Conservation (phyloP, 208 protist genomes). For the Leishmania martiniquensis region DNA sequence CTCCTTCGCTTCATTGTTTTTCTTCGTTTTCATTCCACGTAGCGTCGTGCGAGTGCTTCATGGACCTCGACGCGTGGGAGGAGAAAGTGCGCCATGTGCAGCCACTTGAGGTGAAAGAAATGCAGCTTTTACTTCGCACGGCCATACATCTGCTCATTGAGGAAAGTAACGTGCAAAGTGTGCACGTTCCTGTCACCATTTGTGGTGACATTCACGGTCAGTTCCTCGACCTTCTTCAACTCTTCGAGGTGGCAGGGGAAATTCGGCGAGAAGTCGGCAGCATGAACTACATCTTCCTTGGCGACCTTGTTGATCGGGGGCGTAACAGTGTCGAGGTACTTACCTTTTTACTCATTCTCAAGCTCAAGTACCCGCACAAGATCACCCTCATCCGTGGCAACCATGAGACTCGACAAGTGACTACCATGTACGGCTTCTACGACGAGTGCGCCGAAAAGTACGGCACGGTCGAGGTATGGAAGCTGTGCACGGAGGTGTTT, state of each 20-base stretch:
- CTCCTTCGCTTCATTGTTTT: background rate
- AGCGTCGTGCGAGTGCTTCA: background rate
- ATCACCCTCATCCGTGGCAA: constrained; percentile 93
- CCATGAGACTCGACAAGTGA: constrained; percentile 89
- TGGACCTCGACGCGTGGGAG: constrained; percentile 77
- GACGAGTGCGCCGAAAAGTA: constrained; percentile 91
- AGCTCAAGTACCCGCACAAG: constrained; percentile 87
- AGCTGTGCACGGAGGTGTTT: constrained; percentile 98
- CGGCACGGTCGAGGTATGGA: constrained; percentile 96
- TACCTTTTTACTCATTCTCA: constrained; percentile 92
- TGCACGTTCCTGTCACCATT: constrained; percentile 96
- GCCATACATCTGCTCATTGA: constrained; percentile 80
- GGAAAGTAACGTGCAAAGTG: constrained; percentile 95
- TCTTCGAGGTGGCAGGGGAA: constrained; percentile 95
- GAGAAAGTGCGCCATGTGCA: constrained; percentile 63
- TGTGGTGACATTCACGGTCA: constrained; percentile 99
- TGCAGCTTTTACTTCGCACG: constrained; percentile 66
- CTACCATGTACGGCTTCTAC: constrained; percentile 93
- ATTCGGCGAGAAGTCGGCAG: constrained; percentile 53
- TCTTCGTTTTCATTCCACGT: background rate
- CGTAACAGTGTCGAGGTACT: constrained; percentile 95
- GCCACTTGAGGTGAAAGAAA: constrained; percentile 62
- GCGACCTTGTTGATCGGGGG: constrained; percentile 97
- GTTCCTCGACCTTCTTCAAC: constrained; percentile 97
- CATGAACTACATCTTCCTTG: constrained; percentile 94